Base-by-base conservation (phyloP, 768 basidiomycete genomes). In the Podaxis sp. region DNA sequence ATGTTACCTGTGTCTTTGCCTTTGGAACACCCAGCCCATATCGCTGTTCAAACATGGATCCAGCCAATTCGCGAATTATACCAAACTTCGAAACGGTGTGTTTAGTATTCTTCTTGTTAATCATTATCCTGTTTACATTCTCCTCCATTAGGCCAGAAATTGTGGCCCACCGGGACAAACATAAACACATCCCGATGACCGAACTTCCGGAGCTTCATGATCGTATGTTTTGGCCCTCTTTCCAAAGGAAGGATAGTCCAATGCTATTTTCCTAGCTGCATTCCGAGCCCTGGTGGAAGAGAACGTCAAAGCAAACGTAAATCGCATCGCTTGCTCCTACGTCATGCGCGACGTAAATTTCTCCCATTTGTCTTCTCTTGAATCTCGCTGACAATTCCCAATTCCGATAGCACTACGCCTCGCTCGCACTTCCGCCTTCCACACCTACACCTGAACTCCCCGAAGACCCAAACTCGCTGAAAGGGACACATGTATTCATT, bases 261-360 rank as follows among this genome's bases (percentile, higher is more conserved):
- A 50, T 52, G 10, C 32, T 25, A 28, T 37, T 7, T n/a, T 18
- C 23, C 57, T 23, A 78, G 77, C 74, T 40, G 76, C 71, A 13
- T 77, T 76, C 67, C 73, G 77, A 36, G 78, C 77, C 0, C 72
- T 79, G 4, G 75, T 79, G 2, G 78, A 79, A 59, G 77, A 79
- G 59, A 78, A 79, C 40, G 74, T 78, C 11, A 78, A 71, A 54
- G 69, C 67, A 1, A 70, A 65, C 16, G 74, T 74, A 7, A 55
- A 57, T 16, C 69, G 72, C 42, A 69, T 77, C 44, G 70, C 70
- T 0, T 57, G 61, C 6, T 65, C 67, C 59, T 64, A 59, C 13
- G 69, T 75, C 35, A 69, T 76, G n/a, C 60, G 67, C 7, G 69
- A 73, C 38, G 73, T 74, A 57, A 4, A 69, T n/a, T 46, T 40